phyloP scores from a whole-genome alignment of 2,329 filamentous ascomycete genomes.

The Magnaporthiopsis rhizophila region DNA sequence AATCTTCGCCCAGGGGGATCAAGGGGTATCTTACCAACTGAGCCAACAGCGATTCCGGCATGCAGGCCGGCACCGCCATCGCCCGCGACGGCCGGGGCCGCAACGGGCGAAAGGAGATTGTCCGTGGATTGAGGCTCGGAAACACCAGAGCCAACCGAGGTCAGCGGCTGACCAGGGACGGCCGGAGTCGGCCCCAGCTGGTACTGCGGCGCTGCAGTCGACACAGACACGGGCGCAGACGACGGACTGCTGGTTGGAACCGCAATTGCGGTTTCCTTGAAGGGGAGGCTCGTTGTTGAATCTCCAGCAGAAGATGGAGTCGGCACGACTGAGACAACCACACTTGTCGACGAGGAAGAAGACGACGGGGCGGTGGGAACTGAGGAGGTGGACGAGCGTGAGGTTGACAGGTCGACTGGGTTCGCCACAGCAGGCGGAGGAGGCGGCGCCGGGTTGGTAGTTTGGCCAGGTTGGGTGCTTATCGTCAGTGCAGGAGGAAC shows the following conservation, averaged over 20 bases:
- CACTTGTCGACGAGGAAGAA: background rate
- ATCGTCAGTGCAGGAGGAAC: too few species aligned
- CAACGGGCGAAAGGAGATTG: background rate
- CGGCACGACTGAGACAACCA: background rate
- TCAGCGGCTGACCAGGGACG: background rate
- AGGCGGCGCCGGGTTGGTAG: too few species aligned
- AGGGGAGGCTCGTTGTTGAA: background rate
- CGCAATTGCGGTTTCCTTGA: background rate
- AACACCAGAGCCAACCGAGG: background rate
- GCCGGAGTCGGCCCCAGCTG: background rate
- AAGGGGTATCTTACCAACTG: background rate
- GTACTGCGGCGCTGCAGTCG: background rate
- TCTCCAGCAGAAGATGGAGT: background rate
- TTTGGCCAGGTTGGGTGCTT: too few species aligned
- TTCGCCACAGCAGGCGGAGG: too few species aligned
- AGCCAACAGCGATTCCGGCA: conserved; percentile 4
- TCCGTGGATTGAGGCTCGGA: background rate
- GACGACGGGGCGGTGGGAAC: background rate
- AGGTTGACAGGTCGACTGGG: too few species aligned
- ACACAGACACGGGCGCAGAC: too few species aligned
- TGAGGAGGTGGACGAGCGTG: too few species aligned
- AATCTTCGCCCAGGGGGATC: too few species aligned
- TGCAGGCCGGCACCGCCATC: background rate
- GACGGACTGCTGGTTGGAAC: background rate
- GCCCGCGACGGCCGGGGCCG: too few species aligned